Conservation (phyloP, 495 filamentous ascomycete genomes). For the Hypoxylon lienhwacheense region DNA sequence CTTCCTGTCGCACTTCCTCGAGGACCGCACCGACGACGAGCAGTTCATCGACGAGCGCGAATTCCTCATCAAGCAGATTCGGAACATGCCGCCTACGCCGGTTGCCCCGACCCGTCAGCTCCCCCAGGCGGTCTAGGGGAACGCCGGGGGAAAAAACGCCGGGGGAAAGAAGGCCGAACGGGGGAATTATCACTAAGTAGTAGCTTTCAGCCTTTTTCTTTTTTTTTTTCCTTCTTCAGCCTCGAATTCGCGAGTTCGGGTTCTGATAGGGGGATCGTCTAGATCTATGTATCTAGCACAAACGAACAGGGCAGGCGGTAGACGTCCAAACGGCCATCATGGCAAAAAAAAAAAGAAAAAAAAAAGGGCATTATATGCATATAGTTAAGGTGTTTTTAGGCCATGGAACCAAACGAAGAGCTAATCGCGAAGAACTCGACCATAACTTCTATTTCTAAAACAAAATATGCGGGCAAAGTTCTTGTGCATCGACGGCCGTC, state of each 20-base stretch:
- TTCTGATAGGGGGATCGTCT: background rate
- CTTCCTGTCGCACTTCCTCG: constrained; percentile 88
- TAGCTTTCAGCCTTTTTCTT: too few species aligned
- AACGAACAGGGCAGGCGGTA: too few species aligned
- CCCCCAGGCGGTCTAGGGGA: constrained; percentile 20
- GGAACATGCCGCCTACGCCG: constrained; percentile 69
- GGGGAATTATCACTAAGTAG: too few species aligned
- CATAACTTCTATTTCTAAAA: background rate
- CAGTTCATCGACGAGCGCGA: constrained; percentile 98
- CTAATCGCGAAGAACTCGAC: constrained; percentile 15
- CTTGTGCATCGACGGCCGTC: too few species aligned
- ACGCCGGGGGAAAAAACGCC: background rate
- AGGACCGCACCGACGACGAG: constrained; percentile 95
- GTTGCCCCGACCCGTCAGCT: constrained; percentile 52
- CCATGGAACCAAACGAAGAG: constrained; percentile 19
- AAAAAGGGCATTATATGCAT: constrained; percentile 41
- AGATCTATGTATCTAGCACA: constrained; percentile 3
- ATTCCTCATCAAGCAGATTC: constrained; percentile 93
- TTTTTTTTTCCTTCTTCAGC: too few species aligned
- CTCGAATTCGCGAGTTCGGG: too few species aligned
- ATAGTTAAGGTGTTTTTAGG: constrained; percentile 41
- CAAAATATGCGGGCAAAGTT: too few species aligned
- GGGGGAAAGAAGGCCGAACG: too few species aligned
- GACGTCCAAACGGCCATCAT: constrained; percentile 31
- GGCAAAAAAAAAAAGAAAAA: too few species aligned